Evolutionary conservation across 2,329 filamentous ascomycete species (phyloP).

Genomic region (Cladosporium austrohemisphaericum): DNA sequence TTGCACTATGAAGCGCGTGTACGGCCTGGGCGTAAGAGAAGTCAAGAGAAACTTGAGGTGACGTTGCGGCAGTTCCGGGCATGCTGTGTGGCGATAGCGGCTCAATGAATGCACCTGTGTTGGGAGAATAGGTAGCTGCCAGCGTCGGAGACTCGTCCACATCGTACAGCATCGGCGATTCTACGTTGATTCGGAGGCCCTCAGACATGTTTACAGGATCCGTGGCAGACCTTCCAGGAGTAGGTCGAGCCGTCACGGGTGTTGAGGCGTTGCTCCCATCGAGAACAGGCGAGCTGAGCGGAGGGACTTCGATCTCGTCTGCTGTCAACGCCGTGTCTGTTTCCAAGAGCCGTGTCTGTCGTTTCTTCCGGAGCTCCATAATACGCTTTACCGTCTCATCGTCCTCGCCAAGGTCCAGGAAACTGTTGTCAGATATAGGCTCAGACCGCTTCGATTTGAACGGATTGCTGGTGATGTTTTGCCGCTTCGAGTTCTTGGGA

Average conservation of each 20-base stretch:
- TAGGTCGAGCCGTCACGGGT: background rate
- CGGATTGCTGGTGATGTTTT: conserved; percentile 9
- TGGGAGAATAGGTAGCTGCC: conserved; percentile 3
- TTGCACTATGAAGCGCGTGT: conserved; percentile 22
- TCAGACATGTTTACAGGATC: background rate
- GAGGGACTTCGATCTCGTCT: conserved; percentile 18
- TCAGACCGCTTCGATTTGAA: conserved; percentile 19
- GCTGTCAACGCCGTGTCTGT: conserved; percentile 39
- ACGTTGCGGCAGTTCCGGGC: background rate
- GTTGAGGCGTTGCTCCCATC: conserved; percentile 12
- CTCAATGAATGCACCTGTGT: background rate
- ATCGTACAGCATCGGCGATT: background rate
- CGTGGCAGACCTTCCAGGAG: conserved; percentile 1
- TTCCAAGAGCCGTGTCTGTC: conserved; percentile 52
- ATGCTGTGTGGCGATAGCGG: conserved; percentile 6
- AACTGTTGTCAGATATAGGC: conserved; percentile 32
- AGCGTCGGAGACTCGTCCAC: conserved; percentile 2
- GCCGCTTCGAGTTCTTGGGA: conserved; percentile 18
- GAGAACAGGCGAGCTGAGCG: background rate
- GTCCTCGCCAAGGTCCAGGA: conserved; percentile 36
- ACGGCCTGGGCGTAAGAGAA: conserved; percentile 31
- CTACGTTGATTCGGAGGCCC: conserved; percentile 15
- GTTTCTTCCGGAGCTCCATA: conserved; percentile 55
- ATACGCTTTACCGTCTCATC: conserved; percentile 57
- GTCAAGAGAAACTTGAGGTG: conserved; percentile 24